A percentile compares a stretch with the other conserved stretches of the same genome.
These are phyloP conservation scores for Magnaporthiopsis poae DNA, from an alignment of 2,329 filamentous ascomycete genomes.

Conservation along the genomic window DNA sequence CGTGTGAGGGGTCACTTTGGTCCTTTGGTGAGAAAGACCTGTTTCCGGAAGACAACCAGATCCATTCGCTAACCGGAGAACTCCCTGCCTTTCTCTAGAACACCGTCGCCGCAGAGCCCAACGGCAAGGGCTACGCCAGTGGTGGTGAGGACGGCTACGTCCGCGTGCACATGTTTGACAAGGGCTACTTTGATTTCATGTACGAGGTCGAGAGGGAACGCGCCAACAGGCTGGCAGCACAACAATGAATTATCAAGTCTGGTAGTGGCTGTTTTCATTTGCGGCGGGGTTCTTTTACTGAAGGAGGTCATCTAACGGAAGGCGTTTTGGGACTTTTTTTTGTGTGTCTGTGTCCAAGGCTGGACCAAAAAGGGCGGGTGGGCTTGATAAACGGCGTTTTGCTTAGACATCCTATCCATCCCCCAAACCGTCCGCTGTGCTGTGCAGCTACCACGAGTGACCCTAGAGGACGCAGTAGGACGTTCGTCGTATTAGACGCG, in stretches of 20 bases:
- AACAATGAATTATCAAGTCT: background rate
- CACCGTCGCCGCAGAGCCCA: slow-evolving; percentile 87
- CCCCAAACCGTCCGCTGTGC: background rate
- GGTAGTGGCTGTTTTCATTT: slow-evolving; percentile 1
- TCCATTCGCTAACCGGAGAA: background rate
- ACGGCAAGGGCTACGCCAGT: slow-evolving; percentile 83
- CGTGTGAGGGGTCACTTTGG: slow-evolving; percentile 96
- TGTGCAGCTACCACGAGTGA: background rate
- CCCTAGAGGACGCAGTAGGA: background rate
- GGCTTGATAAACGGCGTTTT: background rate
- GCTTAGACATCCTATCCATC: background rate
- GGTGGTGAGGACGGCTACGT: slow-evolving; percentile 98
- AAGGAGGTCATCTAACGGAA: background rate
- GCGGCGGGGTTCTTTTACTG: background rate
- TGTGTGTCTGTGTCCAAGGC: background rate
- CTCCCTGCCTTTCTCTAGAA: slow-evolving; percentile 39
- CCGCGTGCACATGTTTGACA: slow-evolving; percentile 95
- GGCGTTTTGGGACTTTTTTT: background rate
- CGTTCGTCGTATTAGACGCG: background rate
- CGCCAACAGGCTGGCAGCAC: slow-evolving; percentile 31
- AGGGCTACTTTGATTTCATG: slow-evolving; percentile 95
- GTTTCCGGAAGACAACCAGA: slow-evolving; percentile 3
- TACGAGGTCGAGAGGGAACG: slow-evolving; percentile 95
- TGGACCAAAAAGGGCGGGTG: background rate
- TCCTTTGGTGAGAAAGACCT: slow-evolving; percentile 46